These are phyloP conservation scores for Raffaelea arxii DNA, from an alignment of 2,329 filamentous ascomycete species.

Conservation along the genomic window DNA sequence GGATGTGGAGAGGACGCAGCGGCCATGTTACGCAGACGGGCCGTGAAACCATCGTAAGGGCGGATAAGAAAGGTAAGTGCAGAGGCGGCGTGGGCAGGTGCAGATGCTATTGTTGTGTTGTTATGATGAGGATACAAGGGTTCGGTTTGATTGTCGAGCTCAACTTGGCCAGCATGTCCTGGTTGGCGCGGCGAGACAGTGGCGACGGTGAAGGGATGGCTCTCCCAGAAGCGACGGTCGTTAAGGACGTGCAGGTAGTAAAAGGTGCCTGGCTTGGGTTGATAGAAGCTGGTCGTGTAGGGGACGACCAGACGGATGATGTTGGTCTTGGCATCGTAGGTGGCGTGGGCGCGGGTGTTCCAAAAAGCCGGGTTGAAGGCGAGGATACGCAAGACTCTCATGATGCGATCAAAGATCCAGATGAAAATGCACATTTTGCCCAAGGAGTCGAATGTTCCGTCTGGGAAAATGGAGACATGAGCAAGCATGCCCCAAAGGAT, in stretches of 20 bases:
- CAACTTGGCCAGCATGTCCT: too few relatives aligned
- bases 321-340: slow-evolving; percentile 27
- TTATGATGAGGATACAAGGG: too few relatives aligned
- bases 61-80: slow-evolving; percentile 12
- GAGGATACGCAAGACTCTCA: slow-evolving; percentile 31
- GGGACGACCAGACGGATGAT: slow-evolving; percentile 32
- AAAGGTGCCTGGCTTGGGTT: slow-evolving; percentile 28
- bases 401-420: slow-evolving; percentile 10
- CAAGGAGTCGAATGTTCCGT: slow-evolving; percentile 29
- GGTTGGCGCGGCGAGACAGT: slow-evolving; percentile 1
- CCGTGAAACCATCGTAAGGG: slow-evolving; percentile 13
- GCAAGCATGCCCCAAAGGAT: slow-evolving; percentile 23
- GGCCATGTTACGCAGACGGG: slow-evolving; percentile 9
- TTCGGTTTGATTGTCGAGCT: too few relatives aligned
- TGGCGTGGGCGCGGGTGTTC: slow-evolving; percentile 18
- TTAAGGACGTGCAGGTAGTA: slow-evolving; percentile 35
- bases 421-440: slow-evolving; percentile 6
- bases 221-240: slow-evolving; percentile 33
- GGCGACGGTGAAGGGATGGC: slow-evolving; percentile 39
- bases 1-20: slow-evolving; percentile 1
- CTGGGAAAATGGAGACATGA: slow-evolving; percentile 31
- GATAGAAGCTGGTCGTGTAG: slow-evolving; percentile 16
- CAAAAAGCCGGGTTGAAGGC: slow-evolving; percentile 23
- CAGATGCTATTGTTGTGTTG: background rate
- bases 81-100: background rate